phyloP scores from a whole-genome alignment of 2,329 filamentous ascomycete genomes.

The Colletotrichum brevisporum region DNA sequence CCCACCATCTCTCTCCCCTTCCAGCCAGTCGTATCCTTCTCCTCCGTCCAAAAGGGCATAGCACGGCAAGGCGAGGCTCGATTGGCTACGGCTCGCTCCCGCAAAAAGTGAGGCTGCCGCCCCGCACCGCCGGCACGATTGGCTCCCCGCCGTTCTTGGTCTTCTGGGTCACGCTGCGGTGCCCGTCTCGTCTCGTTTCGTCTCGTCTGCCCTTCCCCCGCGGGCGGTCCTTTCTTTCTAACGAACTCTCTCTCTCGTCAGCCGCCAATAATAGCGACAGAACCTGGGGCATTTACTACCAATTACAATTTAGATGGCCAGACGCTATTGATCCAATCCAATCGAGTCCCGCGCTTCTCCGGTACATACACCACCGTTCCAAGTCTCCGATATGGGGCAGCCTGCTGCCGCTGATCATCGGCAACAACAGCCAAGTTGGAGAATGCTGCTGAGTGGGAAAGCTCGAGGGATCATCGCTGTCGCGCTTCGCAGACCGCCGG shows the following conservation, averaged over 20 bases:
- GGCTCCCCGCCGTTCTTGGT: constrained; percentile 17
- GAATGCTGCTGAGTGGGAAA: not conserved
- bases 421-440: not conserved
- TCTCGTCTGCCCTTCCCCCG: constrained; percentile 18
- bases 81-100: constrained; percentile 35
- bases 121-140: constrained; percentile 24
- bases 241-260: constrained; percentile 4
- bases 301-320: too few species aligned
- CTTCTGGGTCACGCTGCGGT: not conserved
- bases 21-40: constrained; percentile 7
- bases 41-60: not conserved
- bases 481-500: constrained; percentile 15
- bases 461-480: constrained; percentile 30
- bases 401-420: too few species aligned
- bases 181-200: constrained; percentile 16
- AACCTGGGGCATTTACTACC: too few species aligned
- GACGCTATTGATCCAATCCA: too few species aligned
- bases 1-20: not conserved
- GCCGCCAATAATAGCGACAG: too few species aligned
- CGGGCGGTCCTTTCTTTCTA: not conserved
- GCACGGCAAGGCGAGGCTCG: constrained; percentile 22
- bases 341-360: too few species aligned
- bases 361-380: too few species aligned
- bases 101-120: constrained; percentile 41
- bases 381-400: too few species aligned